Percentiles rank a stretch among this genome's conserved stretches.
Evolutionary conservation across 179 eudicot genomes (phyloP).

Genomic region (Spergularia azorica): DNA sequence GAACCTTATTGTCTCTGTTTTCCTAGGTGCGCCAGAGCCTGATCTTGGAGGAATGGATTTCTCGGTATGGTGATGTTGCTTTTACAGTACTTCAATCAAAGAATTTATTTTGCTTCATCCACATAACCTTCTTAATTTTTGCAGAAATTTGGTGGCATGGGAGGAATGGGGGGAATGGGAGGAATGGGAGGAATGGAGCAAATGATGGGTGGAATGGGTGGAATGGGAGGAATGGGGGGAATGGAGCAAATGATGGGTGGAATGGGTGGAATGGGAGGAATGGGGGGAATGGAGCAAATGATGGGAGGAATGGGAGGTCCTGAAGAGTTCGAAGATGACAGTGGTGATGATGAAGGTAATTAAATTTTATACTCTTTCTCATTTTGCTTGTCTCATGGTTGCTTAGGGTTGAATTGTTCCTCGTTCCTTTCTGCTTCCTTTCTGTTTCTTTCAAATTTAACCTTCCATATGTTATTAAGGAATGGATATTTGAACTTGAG

Average conservation of each 20-base stretch:
- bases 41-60: slow-evolving; percentile 95
- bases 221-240: slow-evolving; percentile 25
- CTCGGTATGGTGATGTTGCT: slow-evolving; percentile 55
- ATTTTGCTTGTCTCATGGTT: background rate
- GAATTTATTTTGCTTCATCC: background rate
- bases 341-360: slow-evolving; percentile 80
- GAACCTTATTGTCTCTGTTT: slow-evolving; percentile 7
- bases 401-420: too few relatives aligned
- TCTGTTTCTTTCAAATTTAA: background rate
- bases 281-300: slow-evolving; percentile 21
- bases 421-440: background rate
- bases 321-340: slow-evolving; percentile 44
- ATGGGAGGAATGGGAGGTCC: slow-evolving; percentile 42
- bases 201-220: slow-evolving; percentile 42
- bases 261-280: slow-evolving; percentile 33
- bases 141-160: slow-evolving; percentile 64
- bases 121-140: slow-evolving; percentile 14
- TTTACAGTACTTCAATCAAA: background rate
- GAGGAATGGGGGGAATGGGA: slow-evolving; percentile 37
- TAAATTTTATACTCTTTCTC: background rate
- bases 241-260: background rate
- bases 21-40: slow-evolving; percentile 57
- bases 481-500: background rate
- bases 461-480: background rate
- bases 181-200: slow-evolving; percentile 33